These are phyloP conservation scores for Pseudocercospora eumusae DNA, from an alignment of 2,329 filamentous ascomycete species.

Conservation along the genomic window DNA sequence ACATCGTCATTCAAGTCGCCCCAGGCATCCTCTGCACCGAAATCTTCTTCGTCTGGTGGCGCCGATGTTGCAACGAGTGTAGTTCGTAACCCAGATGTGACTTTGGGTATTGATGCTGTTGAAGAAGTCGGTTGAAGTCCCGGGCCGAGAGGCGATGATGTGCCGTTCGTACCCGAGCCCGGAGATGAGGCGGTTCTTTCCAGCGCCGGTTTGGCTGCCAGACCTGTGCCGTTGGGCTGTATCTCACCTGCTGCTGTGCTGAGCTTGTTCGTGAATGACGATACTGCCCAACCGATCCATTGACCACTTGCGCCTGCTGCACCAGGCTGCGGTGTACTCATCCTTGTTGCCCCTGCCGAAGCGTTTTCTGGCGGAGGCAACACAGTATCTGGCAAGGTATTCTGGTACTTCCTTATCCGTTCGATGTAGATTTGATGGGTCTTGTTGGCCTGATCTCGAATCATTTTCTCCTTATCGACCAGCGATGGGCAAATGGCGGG, in stretches of 20 bases:
- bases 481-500: slow-evolving; percentile 81
- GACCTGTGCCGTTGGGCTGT: slow-evolving; percentile 56
- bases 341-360: slow-evolving; percentile 58
- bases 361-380: slow-evolving; percentile 64
- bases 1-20: slow-evolving; percentile 59
- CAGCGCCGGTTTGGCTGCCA: slow-evolving; percentile 15
- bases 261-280: slow-evolving; percentile 95
- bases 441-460: slow-evolving; percentile 89
- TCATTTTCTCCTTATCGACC: slow-evolving; percentile 91
- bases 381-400: slow-evolving; percentile 75
- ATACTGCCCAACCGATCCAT: slow-evolving; percentile 98
- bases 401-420: slow-evolving; percentile 75
- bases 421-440: slow-evolving; percentile 83
- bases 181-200: slow-evolving; percentile 51
- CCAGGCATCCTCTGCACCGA: slow-evolving; percentile 67
- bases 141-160: slow-evolving; percentile 39
- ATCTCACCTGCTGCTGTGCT: slow-evolving; percentile 85
- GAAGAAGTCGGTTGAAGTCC: slow-evolving; percentile 30
- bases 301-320: slow-evolving; percentile 55
- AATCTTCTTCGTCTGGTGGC: slow-evolving; percentile 57
- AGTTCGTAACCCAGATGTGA: slow-evolving; percentile 35
- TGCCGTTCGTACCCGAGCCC: slow-evolving; percentile 32
- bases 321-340: slow-evolving; percentile 69
- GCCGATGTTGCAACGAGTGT: slow-evolving; percentile 19
- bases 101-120: slow-evolving; percentile 34